Evolutionary conservation across 2,329 filamentous ascomycete genomes (phyloP), one percentile per base, ranked within the genome.

Genomic region (Escovopsis weberi): DNA sequence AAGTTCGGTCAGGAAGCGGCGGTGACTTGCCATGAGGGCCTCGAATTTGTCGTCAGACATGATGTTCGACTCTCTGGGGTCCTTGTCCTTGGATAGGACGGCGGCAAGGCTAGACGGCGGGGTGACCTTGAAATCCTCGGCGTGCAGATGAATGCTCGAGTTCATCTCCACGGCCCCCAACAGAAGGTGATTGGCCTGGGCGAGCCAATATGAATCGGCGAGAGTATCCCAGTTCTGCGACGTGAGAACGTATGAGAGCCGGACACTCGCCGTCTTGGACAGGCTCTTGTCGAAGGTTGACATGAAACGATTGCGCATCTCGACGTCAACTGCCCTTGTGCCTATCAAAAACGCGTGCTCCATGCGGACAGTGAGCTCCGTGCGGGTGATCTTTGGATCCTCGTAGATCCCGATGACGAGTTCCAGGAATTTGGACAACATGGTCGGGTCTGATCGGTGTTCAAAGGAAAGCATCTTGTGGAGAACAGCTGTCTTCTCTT

Each of bases 381-480:
- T 95, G 30, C 88, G 76, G 1, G 88, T 87, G 48, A 98, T 91
- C 63, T 93, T 94, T 1, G 87, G 85, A 55, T 98, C 91, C 56
- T 98, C 93, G 58, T 99, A 99, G 46, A 99, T 95, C 39, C 88
- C 80, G 52, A 98, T 94, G 26, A 99, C 91, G 26, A 99, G 76
- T 50, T 96, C 85, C 45, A 98, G 70, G 66, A 96, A 99, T 57
- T 89, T 89, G 51, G 82, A 87, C 44, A 98, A 70, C 65, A 98
- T 80, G 0, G 82, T 86, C 30, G 80, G 76, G 56, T 96, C 89
- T 26, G 74, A 66, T 34, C 91, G 76, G 44, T 85, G 78, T 62
- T 99, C 91, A 52, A 98, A 98, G 0, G 88, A 80, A 12, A 96
- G 68, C 91, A 99, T 99, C 65, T 98, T 99, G 54, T 94, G 88